A percentile compares a stretch with the other conserved stretches of the same genome.
Conservation (phyloP, 768 basidiomycete species). For the Trametes meyenii region DNA sequence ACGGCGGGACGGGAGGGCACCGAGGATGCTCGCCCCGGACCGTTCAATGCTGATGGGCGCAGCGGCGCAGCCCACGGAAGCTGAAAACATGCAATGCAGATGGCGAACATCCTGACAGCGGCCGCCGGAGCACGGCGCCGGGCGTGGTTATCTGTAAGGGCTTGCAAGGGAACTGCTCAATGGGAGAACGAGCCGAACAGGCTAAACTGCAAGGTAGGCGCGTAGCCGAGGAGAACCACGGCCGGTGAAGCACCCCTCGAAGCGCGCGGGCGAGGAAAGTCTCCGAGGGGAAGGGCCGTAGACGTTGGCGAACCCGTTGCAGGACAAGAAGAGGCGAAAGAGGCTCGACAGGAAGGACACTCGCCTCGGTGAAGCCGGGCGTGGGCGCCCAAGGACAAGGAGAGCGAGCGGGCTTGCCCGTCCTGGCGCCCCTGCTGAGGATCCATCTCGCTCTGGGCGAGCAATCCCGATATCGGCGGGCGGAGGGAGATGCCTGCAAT, state of each 20-base stretch:
- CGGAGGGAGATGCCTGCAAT: neutral
- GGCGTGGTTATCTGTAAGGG: neutral
- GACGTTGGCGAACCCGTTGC: neutral
- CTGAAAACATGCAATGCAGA: neutral
- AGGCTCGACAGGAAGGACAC: neutral
- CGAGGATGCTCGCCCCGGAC: neutral
- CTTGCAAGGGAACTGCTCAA: neutral
- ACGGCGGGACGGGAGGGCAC: neutral
- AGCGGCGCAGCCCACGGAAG: constrained; percentile 7
- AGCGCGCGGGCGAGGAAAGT: neutral
- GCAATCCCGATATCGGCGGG: constrained; percentile 1
- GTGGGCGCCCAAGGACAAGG: neutral
- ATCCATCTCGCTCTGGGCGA: neutral
- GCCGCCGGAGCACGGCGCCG: constrained; percentile 19
- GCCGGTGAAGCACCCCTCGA: constrained; percentile 7
- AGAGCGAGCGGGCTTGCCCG: constrained; percentile 1
- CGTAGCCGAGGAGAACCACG: constrained; percentile 3
- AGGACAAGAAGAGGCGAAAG: neutral
- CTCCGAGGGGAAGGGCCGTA: neutral
- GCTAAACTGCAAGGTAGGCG: constrained; percentile 8
- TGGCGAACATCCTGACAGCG: constrained; percentile 10
- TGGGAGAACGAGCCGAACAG: constrained; percentile 19
- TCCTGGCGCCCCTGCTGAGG: constrained; percentile 1
- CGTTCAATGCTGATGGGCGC: constrained; percentile 1
- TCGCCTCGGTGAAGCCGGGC: neutral